Evolutionary conservation across 306 rosid genomes (phyloP), one percentile per base, ranked within the genome.

Genomic region (Myrica gale): DNA sequence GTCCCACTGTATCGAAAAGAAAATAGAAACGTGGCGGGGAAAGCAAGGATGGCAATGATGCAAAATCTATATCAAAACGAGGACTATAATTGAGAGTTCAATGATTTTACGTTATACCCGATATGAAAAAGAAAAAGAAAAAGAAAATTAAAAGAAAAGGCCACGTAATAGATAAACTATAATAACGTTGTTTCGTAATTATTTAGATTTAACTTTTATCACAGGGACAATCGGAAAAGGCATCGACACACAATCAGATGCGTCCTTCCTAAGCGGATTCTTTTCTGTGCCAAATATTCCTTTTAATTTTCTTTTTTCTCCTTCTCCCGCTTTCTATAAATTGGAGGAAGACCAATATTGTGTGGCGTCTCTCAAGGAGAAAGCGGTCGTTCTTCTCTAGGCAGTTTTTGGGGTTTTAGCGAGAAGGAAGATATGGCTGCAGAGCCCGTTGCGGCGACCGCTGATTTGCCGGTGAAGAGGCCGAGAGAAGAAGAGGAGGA

Each of bases 381-480:
- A 73, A 51, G 48, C 52, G 37, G 66, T 50, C 69, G 2, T 37
- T 48, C 12, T 45, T 19, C 51, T 23, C 23, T n/a, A 47, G 78
- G 77, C 73, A 10, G 32, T 65, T 21, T 42, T 62, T 77, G 55
- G 69, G 72, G 32, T 67, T 77, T 32, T 7, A 42, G 9, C 21
- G 37, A 70, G 66, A 50, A 20, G 21, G 72, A 39, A 61, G 69
- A 43, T 47, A 91, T 88, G 94, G 90, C 94, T 63, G 90, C 83
- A 48, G 91, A 92, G 50, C 56, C 19, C 9, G 82, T 55, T 6
- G 80, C 68, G 60, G 86, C 51, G 52, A 48, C 78, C 39, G 52
- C 58, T 21, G 94, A 89, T 82, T 84, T 85, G 20, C 86, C 90
- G 0, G 75, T 83, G 66, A 94, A 87, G 89, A 86, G 96, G 84